Conservation (phyloP, 1,139 yeast genomes). For the Magnusiomyces fungicola region DNA sequence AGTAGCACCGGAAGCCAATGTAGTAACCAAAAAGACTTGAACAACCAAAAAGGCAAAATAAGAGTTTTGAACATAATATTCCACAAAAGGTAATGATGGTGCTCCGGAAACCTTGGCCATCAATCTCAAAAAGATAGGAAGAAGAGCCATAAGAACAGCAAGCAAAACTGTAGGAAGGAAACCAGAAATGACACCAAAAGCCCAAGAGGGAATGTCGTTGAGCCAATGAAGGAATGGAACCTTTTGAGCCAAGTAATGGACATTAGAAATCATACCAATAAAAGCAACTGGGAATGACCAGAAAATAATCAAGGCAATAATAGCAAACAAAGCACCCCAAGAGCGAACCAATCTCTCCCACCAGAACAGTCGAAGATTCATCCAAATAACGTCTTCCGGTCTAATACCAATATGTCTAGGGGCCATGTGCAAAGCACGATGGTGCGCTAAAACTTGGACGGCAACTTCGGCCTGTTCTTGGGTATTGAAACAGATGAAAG, state of each 20-base stretch:
- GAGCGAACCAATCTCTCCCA: constrained; percentile 67
- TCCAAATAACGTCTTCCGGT: constrained; percentile 83
- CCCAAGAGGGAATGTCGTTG: constrained; percentile 52
- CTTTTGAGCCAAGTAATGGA: constrained; percentile 59
- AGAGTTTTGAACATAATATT: constrained; percentile 76
- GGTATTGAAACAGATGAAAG: constrained; percentile 76
- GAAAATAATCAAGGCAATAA: constrained; percentile 56
- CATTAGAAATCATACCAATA: constrained; percentile 87
- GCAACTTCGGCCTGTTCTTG: constrained; percentile 88
- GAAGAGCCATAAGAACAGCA: constrained; percentile 73
- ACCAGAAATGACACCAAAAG: constrained; percentile 80
- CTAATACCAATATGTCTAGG: constrained; percentile 63
- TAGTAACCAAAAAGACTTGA: constrained; percentile 69
- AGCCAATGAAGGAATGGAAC: constrained; percentile 67
- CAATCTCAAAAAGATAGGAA: constrained; percentile 70
- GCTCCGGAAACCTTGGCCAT: constrained; percentile 71
- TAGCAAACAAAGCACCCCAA: constrained; percentile 51
- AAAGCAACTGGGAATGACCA: constrained; percentile 96
- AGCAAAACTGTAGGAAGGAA: constrained; percentile 77
- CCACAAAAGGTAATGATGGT: constrained; percentile 63
- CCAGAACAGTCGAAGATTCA: constrained; percentile 75
- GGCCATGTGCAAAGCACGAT: constrained; percentile 53
- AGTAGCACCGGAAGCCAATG: constrained; percentile 75
- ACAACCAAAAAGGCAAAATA: constrained; percentile 85
- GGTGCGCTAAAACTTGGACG: constrained; percentile 65